Base-by-base conservation (phyloP, 129 eudicot species). In the Cynara cardunculus region DNA sequence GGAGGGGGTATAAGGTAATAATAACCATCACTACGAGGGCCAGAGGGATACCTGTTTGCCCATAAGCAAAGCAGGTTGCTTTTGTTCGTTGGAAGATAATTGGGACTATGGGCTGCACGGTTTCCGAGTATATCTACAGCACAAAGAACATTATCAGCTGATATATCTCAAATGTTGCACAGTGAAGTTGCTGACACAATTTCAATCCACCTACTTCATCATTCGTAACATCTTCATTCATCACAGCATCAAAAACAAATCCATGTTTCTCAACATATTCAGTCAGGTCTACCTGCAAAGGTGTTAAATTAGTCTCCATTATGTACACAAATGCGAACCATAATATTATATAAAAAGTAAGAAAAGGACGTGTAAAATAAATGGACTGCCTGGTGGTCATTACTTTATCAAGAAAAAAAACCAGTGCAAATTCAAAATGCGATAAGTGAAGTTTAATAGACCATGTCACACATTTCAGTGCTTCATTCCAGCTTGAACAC, bases 51-150 rank as follows among this genome's bases (percentile, higher is more conserved):
- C 97, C 93, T 89, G 97, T 91, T 81, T 91, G 93, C 19, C 97
- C 97, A 82, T 91, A 91, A 14, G 97, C 97, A 86, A 91, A 91
- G 84, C 93, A 91, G n/a, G 97, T 91, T 76, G 97, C 97, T 89
- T 91, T 91, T 69, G 97, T 91, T 65, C 85, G 81, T 46, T 91
- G 93, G 59, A 91, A 91, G 39, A 91, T 88, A 44, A 89, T 83
- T 10, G 97, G 97, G 61, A 91, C 83, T 32, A 91, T 85, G 25
- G 93, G 93, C 85, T 91, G 90, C 72, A 91, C 97, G 18, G 97
- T 91, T 77, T 85, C 88, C 3, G 87, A 76, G 81, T 91, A 91
- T 41, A 91, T 83, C 96, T 91, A 77, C 39, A 75, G 30, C 83
- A 78, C 37, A 27, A 65, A 26, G 12, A 59, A 21, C 8, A 56